These are phyloP conservation scores for Suhomyces xylopsoci DNA, from an alignment of 805 yeast genomes.

Conservation along the genomic window DNA sequence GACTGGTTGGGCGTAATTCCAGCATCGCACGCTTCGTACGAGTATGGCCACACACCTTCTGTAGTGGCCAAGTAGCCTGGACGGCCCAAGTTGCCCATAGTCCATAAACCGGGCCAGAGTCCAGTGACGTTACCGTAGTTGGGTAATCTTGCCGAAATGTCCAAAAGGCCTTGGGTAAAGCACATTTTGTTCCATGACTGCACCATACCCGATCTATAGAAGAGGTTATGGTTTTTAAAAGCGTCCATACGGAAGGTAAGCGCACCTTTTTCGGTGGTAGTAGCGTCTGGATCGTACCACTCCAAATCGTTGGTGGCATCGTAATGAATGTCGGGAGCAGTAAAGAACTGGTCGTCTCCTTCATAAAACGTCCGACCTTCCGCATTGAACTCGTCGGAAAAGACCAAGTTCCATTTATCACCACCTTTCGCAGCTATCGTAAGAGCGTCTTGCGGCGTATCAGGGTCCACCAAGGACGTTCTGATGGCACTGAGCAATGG, in stretches of 20 bases:
- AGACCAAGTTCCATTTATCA: conserved; percentile 35
- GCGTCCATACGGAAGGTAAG: conserved; percentile 37
- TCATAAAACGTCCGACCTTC: conserved; percentile 44
- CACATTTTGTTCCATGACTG: conserved; percentile 92
- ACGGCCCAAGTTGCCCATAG: conserved; percentile 88
- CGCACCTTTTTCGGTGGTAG: conserved; percentile 39
- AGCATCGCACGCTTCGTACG: conserved; percentile 83
- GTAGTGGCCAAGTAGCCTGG: conserved; percentile 87
- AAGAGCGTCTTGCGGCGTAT: conserved; percentile 33
- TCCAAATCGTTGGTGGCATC: conserved; percentile 44
- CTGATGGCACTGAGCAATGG: conserved; percentile 37
- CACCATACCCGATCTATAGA: conserved; percentile 86
- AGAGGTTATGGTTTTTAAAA: conserved; percentile 59
- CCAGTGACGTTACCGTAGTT: conserved; percentile 77
- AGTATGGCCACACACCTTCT: conserved; percentile 94
- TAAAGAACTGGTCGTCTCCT: conserved; percentile 44
- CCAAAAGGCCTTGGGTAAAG: conserved; percentile 79
- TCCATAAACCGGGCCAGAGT: conserved; percentile 96
- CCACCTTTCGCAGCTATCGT: conserved; percentile 22
- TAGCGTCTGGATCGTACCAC: conserved; percentile 45
- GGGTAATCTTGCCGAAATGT: conserved; percentile 74
- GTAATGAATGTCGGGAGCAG: conserved; percentile 40
- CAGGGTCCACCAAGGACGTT: conserved; percentile 38
- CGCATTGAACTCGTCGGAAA: conserved; percentile 42
- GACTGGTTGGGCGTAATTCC: conserved; percentile 95